Evolutionary conservation across 2,329 filamentous ascomycete species (phyloP).

Genomic region (Alternaria longipes): DNA sequence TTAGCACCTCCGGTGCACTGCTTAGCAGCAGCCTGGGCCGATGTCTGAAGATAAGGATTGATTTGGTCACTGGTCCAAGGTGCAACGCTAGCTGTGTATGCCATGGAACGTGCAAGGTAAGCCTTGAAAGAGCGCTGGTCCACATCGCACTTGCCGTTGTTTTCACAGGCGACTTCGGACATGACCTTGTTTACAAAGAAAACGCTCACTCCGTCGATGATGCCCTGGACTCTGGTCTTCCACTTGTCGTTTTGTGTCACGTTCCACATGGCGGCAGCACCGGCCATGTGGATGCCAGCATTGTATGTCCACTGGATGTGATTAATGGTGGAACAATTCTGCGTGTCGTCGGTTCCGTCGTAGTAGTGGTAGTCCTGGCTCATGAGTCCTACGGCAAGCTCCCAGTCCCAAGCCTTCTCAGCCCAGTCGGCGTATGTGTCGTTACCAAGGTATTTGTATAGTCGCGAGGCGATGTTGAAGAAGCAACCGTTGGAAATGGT

Average conservation of each 20-base stretch:
- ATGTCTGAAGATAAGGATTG: conserved; percentile 62
- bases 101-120: conserved; percentile 56
- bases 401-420: conserved; percentile 68
- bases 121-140: conserved; percentile 60
- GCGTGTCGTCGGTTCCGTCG: conserved; percentile 55
- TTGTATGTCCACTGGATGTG: conserved; percentile 60
- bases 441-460: conserved; percentile 75
- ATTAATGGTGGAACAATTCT: conserved; percentile 57
- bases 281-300: conserved; percentile 56
- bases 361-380: conserved; percentile 56
- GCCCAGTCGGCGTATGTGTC: conserved; percentile 68
- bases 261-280: conserved; percentile 60
- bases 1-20: conserved; percentile 62
- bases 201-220: conserved; percentile 52
- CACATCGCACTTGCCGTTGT: conserved; percentile 56
- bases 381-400: conserved; percentile 60
- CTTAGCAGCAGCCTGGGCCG: conserved; percentile 64
- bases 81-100: conserved; percentile 52
- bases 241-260: conserved; percentile 48
- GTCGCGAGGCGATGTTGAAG: conserved; percentile 80
- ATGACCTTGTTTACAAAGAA: conserved; percentile 59
- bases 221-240: conserved; percentile 40
- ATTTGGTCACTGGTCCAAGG: conserved; percentile 53
- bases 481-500: conserved; percentile 81
- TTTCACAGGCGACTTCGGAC: conserved; percentile 59